Conservation (phyloP, 805 yeast genomes). For the Candida pseudoglaebosa region DNA sequence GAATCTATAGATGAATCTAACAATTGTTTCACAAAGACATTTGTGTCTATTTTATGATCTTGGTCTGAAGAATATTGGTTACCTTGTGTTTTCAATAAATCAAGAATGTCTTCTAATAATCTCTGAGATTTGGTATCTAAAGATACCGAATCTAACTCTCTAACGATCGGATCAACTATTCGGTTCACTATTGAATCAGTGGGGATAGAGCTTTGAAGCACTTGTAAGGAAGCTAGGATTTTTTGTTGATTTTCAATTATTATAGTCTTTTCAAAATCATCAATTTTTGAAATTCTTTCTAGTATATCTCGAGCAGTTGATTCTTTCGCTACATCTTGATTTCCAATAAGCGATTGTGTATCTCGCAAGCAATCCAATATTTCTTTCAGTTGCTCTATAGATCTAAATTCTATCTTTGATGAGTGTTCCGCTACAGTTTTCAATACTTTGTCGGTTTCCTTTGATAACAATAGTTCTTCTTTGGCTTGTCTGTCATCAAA, state of each 20-base stretch:
- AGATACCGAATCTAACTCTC: slow-evolving; percentile 22
- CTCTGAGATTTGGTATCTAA: slow-evolving; percentile 16
- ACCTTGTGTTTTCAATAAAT: not conserved
- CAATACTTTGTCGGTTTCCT: too few species aligned
- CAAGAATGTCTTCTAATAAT: slow-evolving; percentile 14
- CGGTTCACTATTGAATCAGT: slow-evolving; percentile 13
- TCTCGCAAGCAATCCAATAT: not conserved
- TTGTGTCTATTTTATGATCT: too few species aligned
- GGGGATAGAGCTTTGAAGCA: slow-evolving; percentile 10
- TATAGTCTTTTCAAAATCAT: not conserved
- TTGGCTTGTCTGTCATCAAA: not conserved
- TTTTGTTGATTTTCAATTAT: not conserved
- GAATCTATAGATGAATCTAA: not conserved
- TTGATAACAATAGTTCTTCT: too few species aligned
- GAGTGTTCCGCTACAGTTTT: too few species aligned
- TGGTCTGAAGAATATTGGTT: not conserved
- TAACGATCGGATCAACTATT: slow-evolving; percentile 24
- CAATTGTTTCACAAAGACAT: not conserved
- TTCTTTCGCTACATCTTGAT: not conserved
- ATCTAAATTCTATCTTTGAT: not conserved
- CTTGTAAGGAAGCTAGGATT: not conserved
- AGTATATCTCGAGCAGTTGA: not conserved
- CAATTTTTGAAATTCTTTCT: not conserved
- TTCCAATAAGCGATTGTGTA: not conserved
- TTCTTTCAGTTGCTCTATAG: not conserved